These are phyloP conservation scores for Colletotrichum agaves DNA, from an alignment of 2,329 filamentous ascomycete genomes.

Conservation along the genomic window DNA sequence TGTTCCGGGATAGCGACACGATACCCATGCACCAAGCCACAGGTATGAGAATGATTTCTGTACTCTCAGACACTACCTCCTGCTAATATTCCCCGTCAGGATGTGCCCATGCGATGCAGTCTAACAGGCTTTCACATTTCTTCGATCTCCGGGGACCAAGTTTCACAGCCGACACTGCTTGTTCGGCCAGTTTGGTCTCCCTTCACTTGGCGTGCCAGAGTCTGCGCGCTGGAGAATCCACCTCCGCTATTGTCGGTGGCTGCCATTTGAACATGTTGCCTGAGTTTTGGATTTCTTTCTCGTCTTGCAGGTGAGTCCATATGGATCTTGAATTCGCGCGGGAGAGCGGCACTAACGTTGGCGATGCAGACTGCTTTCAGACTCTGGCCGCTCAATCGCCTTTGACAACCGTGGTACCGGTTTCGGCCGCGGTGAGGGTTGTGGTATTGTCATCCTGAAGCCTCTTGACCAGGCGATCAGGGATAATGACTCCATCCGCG, in stretches of 20 bases:
- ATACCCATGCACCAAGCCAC: slow-evolving; percentile 64
- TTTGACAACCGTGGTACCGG: slow-evolving; percentile 49
- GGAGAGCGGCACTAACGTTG: slow-evolving; percentile 4
- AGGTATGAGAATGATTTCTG: slow-evolving; percentile 46
- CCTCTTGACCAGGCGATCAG: slow-evolving; percentile 63
- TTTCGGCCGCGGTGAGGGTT: slow-evolving; percentile 71
- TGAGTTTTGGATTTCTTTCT: slow-evolving; percentile 58
- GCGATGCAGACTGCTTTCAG: slow-evolving; percentile 56
- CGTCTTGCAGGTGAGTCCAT: slow-evolving; percentile 52
- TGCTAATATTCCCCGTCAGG: slow-evolving; percentile 45
- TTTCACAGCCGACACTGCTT: slow-evolving; percentile 63
- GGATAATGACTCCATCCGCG: slow-evolving; percentile 65
- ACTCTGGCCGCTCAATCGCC: slow-evolving; percentile 62
- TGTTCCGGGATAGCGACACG: slow-evolving; percentile 57
- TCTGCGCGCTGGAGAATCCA: slow-evolving; percentile 57
- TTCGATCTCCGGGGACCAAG: slow-evolving; percentile 65
- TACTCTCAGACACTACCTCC: neutral
- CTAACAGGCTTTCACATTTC: slow-evolving; percentile 65
- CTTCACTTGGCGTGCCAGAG: slow-evolving; percentile 62
- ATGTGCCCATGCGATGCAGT: slow-evolving; percentile 62
- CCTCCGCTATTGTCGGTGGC: slow-evolving; percentile 58
- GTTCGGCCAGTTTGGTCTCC: slow-evolving; percentile 61
- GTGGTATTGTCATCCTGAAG: slow-evolving; percentile 66
- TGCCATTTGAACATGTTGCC: slow-evolving; percentile 60
- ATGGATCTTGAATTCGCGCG: neutral